These are phyloP conservation scores for Erythrobasidium hasegawianum DNA, from an alignment of 1,284 basidiomycete species.

Conservation along the genomic window DNA sequence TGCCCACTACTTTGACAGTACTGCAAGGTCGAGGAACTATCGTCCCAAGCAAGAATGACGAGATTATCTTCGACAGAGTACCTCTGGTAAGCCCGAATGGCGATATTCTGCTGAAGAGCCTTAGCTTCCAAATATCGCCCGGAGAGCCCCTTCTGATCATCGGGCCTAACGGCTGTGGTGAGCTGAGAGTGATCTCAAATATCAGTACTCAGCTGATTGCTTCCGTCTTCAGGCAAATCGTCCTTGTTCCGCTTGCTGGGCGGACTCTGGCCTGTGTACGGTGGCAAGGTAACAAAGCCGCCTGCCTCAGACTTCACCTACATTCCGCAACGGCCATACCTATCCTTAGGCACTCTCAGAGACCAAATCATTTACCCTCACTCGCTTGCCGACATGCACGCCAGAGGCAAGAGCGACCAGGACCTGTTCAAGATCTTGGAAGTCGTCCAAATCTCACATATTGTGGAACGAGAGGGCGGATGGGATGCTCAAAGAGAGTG, in stretches of 20 bases:
- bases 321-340: conserved; percentile 92
- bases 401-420: conserved; percentile 66
- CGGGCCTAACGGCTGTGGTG: conserved; percentile 69
- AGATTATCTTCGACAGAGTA: conserved; percentile 86
- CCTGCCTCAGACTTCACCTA: conserved; percentile 84
- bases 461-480: conserved; percentile 93
- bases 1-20: no score
- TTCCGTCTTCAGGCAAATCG: conserved; percentile 22
- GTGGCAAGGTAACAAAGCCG: conserved; percentile 89
- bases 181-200: conserved; percentile 59
- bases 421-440: conserved; percentile 71
- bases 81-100: conserved; percentile 96
- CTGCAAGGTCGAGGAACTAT: conserved; percentile 73
- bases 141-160: conserved; percentile 88
- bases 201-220: not conserved
- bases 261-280: conserved; percentile 95
- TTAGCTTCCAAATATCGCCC: conserved; percentile 85
- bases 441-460: conserved; percentile 77
- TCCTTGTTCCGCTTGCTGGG: conserved; percentile 88
- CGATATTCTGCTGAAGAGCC: conserved; percentile 69
- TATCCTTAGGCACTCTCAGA: conserved; percentile 84
- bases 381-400: conserved; percentile 68
- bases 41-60: conserved; percentile 66
- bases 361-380: conserved; percentile 85
- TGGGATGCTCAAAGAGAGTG: conserved; percentile 87